Evolutionary conservation across 2,329 filamentous ascomycete species (phyloP), one percentile per base, ranked within the genome.

Genomic region (Diaporthe eres): DNA sequence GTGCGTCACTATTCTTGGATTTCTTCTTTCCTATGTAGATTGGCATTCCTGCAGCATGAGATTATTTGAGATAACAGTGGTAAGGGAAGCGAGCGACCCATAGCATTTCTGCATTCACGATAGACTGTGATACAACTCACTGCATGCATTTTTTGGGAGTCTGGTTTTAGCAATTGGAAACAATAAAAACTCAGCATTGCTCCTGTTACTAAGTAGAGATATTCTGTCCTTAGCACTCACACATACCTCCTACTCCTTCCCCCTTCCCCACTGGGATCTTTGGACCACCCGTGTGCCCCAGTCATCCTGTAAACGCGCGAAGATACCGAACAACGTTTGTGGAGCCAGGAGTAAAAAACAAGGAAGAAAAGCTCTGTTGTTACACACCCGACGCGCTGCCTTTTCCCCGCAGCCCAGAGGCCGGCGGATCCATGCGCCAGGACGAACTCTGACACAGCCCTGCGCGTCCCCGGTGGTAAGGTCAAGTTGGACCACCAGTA

Each of bases 201-300:
- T 76, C 71, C 51, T 63, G 60, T 76, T 76, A 76, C 53, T 67
- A 55, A 47, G 67, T 63, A 60, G 53, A 70, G 65, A 67, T 68
- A 34, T 70, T 31, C 39, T 49, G 71, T 44, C 61, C 58, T 51
- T 44, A 34, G 61, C 61, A 47, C 39, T 51, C 65, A 57, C 53
- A 60, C 67, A 60, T 63, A 74, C 53, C 53, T 39, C 65, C 65
- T 53, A 42, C 47, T 55, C 65, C 65, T 60, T 17, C 15, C 31
- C n/a, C 37, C 10, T 19, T 34, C 47, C 17, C 42, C 72, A 51
- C 19, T 17, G 12, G 31, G n/a, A 74, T 68, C 60, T 73, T 44
- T 47, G 47, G 28, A 42, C 71, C 47, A 49, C 28, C 28, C 65
- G 47, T 22, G 47, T 68, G 49, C 63, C 44, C 65, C 61, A 44